Conservation (phyloP, 768 basidiomycete genomes). For the Guyanaporus albipodus region DNA sequence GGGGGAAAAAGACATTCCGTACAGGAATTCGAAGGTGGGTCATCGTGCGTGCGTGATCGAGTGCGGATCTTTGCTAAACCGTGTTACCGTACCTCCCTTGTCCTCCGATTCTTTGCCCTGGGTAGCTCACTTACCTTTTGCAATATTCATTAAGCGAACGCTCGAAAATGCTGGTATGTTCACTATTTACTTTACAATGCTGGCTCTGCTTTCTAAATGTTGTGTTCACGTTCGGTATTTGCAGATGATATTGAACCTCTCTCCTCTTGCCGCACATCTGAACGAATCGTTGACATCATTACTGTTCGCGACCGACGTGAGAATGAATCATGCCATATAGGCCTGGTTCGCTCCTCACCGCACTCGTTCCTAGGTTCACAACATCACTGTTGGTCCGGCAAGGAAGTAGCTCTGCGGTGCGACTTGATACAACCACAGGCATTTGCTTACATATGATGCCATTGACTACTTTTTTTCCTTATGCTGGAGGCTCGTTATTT, state of each 20-base stretch:
- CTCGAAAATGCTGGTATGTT: slow-evolving; percentile 76
- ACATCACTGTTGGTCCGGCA: slow-evolving; percentile 83
- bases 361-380: slow-evolving; percentile 65
- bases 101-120: slow-evolving; percentile 12
- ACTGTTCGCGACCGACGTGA: slow-evolving; percentile 89
- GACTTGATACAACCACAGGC: slow-evolving; percentile 23
- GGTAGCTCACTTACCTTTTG: slow-evolving; percentile 81
- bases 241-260: slow-evolving; percentile 88
- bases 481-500: slow-evolving; percentile 20
- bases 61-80: slow-evolving; percentile 30
- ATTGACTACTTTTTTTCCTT: slow-evolving; percentile 20
- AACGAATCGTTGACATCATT: slow-evolving; percentile 85
- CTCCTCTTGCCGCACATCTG: slow-evolving; percentile 80
- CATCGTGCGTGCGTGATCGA: slow-evolving; percentile 24
- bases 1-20: slow-evolving; percentile 85
- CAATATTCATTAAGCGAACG: slow-evolving; percentile 92
- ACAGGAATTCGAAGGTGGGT: slow-evolving; percentile 85
- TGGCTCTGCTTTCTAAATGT: slow-evolving; percentile 4
- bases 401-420: slow-evolving; percentile 49
- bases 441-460: slow-evolving; percentile 7
- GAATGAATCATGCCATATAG: slow-evolving; percentile 16
- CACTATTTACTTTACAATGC: slow-evolving; percentile 3
- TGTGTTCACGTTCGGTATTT: slow-evolving; percentile 22
- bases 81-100: slow-evolving; percentile 17
- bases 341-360: slow-evolving; percentile 8